phyloP scores from a whole-genome alignment of 2,329 filamentous ascomycete species.

The Aspergillus quadricinctus region DNA sequence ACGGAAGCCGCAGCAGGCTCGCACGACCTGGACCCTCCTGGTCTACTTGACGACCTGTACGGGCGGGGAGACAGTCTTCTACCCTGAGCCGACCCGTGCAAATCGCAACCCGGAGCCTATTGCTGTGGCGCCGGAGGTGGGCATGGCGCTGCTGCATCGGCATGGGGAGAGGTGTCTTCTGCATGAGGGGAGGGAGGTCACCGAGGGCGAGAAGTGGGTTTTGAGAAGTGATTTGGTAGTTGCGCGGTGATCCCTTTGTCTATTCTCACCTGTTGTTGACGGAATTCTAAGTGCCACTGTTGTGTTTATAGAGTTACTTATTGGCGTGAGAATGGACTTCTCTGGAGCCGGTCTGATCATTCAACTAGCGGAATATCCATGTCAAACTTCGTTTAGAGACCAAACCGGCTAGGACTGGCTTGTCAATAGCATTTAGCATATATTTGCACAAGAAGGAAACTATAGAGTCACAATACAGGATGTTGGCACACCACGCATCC shows the following conservation, averaged over 20 bases:
- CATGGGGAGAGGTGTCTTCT: conserved; percentile 87
- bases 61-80: conserved; percentile 90
- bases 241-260: conserved; percentile 21
- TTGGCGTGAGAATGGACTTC: background rate
- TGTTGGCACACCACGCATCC: background rate
- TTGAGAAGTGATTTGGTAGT: conserved; percentile 71
- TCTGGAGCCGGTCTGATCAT: background rate
- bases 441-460: background rate
- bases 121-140: conserved; percentile 70
- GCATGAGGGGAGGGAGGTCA: conserved; percentile 80
- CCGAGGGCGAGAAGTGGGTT: conserved; percentile 83
- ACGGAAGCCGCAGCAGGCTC: conserved; percentile 46
- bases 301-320: background rate
- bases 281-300: background rate
- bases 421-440: background rate
- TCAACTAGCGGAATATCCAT: background rate
- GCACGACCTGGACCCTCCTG: conserved; percentile 86
- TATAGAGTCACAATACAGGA: background rate
- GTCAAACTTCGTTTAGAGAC: background rate
- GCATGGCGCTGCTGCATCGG: conserved; percentile 79
- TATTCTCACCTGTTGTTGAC: background rate
- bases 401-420: background rate
- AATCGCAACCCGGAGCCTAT: conserved; percentile 57
- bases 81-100: conserved; percentile 57
- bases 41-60: conserved; percentile 81